Evolutionary conservation across 2,329 filamentous ascomycete species (phyloP), one percentile per base, ranked within the genome.

Genomic region (Coniochaeta sp.): DNA sequence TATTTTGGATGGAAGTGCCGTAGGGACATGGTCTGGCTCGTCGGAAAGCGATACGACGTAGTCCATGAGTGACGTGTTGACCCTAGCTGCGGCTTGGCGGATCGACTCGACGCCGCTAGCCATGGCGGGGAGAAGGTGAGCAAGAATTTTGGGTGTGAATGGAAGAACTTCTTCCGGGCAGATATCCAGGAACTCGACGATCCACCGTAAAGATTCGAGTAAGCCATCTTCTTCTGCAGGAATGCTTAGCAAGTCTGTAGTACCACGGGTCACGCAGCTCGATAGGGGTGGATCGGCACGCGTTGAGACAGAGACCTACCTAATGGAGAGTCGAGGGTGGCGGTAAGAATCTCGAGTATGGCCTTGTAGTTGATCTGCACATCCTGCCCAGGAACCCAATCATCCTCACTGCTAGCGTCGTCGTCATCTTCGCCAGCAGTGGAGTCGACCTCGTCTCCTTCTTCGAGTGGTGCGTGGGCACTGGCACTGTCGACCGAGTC

Each of bases 301-400:
- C 55, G 36, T 44, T 32, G 54, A 50, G 55, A 55, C 36, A 58
- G 56, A 44, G 16, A 60, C 78, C 67, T 76, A 91, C 90, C 89
- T 67, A 89, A 79, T 3, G 90, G 89, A 19, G 91, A 90, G 67
- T 96, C 90, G 52, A 99, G 81, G 64, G 95, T 97, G 14, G 88
- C 87, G 2, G 96, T 92, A 47, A 99, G 76, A 59, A 98, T 99
- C 66, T 96, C 90, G 55, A 99, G 77, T 38, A 99, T 96, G 65
- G 89, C 91, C 62, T 90, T 87, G 73, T 96, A 91, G 73, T 98
- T 93, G 63, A 99, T 90, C 61, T 96, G 89, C 8, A 97, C 92
- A 72, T 99, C 95, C 74, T 99, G 95, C 1, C 96, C 95, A 0
- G 96, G 96, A 54, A 98, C 88, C 92, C 93, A 99, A 70, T 98